Conservation (phyloP, 2,329 filamentous ascomycete species). For the Emmonsiellopsis sp. region DNA sequence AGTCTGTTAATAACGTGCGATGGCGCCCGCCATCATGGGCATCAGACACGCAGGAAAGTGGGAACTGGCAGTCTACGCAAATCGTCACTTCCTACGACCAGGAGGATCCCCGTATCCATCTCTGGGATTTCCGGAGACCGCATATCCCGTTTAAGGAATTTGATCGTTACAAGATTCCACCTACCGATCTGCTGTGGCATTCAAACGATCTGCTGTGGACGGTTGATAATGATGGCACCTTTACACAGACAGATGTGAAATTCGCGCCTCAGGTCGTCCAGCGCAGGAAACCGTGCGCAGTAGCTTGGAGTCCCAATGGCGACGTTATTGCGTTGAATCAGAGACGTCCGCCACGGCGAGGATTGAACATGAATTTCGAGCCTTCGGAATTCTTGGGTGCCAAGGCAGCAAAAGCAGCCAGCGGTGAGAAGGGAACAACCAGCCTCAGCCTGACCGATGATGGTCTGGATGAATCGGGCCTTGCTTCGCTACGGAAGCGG, state of each 20-base stretch:
- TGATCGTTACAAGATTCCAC: conserved; percentile 44
- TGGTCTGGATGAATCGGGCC: conserved; percentile 46
- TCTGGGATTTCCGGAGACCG: conserved; percentile 57
- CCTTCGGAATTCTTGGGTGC: conserved; percentile 32
- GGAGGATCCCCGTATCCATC: conserved; percentile 51
- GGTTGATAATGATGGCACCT: conserved; percentile 51
- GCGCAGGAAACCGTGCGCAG: conserved; percentile 46
- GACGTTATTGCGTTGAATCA: conserved; percentile 48
- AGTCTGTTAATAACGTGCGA: conserved; percentile 52
- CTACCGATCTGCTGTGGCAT: conserved; percentile 55
- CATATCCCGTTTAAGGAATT: conserved; percentile 55
- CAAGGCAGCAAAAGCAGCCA: conserved; percentile 34
- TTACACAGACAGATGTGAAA: conserved; percentile 55
- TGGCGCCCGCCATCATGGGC: conserved; percentile 55
- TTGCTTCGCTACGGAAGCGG: conserved; percentile 41
- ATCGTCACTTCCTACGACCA: conserved; percentile 54
- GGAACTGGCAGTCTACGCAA: conserved; percentile 52
- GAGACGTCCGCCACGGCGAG: conserved; percentile 38
- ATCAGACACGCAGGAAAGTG: conserved; percentile 41
- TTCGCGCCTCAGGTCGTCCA: conserved; percentile 52
- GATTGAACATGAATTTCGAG: conserved; percentile 27
- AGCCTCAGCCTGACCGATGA: conserved; percentile 49
- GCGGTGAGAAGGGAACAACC: conserved; percentile 35
- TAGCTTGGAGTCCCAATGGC: conserved; percentile 50
- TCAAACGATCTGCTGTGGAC: conserved; percentile 58